A percentile compares a stretch with the other conserved stretches of the same genome.
Evolutionary conservation across 208 protist genomes (phyloP).

Genomic region (Trypanosoma vivax): DNA sequence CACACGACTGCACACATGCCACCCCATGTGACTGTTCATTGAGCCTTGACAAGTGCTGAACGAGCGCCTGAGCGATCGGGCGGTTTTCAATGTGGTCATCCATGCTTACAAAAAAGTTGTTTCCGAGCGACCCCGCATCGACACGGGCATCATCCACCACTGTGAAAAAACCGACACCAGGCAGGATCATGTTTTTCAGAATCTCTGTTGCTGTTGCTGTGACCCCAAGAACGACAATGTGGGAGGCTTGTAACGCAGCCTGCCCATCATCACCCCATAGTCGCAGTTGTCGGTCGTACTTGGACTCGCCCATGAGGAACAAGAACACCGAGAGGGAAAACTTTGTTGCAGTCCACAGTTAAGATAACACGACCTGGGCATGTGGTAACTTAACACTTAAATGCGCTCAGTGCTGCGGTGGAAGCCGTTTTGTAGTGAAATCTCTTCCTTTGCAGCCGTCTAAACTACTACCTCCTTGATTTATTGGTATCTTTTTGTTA

Average conservation of each 20-base stretch:
- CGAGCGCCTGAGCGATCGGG: slow-evolving; percentile 62
- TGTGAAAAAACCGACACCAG: slow-evolving; percentile 90
- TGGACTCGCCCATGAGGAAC: slow-evolving; percentile 22
- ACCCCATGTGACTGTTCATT: too few species aligned
- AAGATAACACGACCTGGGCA: too few species aligned
- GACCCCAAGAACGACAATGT: slow-evolving; percentile 90
- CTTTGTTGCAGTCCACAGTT: too few species aligned
- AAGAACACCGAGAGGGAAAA: too few species aligned
- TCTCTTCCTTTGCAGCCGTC: too few species aligned
- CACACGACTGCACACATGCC: too few species aligned
- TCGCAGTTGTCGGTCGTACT: slow-evolving; percentile 91
- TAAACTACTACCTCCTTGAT: too few species aligned
- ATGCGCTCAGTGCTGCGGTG: too few species aligned
- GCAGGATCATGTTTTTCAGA: slow-evolving; percentile 95
- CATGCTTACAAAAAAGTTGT: slow-evolving; percentile 93
- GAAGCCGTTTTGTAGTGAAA: too few species aligned
- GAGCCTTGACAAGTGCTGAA: slow-evolving; percentile 75
- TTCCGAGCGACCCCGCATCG: slow-evolving; percentile 72
- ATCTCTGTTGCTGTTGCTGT: slow-evolving; percentile 87
- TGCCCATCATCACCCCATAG: slow-evolving; percentile 95
- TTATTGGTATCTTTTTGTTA: too few species aligned
- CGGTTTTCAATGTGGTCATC: slow-evolving; percentile 30
- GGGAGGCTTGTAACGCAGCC: slow-evolving; percentile 61
- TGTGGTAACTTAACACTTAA: too few species aligned
- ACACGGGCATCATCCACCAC: slow-evolving; percentile 91